Evolutionary conservation across 176 grass and related monocot genomes (phyloP).

Genomic region (Panicum miliaceum): DNA sequence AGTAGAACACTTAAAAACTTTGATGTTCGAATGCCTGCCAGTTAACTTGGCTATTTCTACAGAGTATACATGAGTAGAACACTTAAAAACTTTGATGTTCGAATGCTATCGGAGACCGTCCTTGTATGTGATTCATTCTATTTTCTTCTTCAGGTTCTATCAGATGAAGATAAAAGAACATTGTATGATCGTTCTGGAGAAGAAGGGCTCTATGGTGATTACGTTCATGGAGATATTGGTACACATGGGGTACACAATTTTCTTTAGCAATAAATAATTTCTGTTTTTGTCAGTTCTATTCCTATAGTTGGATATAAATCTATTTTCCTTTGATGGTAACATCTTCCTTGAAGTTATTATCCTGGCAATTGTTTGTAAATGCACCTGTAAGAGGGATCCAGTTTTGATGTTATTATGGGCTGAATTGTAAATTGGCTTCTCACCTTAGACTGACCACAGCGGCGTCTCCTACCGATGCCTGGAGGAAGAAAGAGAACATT

Average conservation of each 20-base stretch:
- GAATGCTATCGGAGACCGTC: conserved; percentile 17
- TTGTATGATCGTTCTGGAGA: conserved; percentile 84
- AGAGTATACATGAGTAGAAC: background rate
- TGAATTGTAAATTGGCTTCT: conserved; percentile 27
- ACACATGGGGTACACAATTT: conserved; percentile 60
- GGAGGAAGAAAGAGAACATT: no score
- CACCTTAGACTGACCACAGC: background rate
- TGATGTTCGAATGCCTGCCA: conserved; percentile 7
- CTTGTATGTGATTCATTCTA: conserved; percentile 28
- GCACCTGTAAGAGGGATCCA: background rate
- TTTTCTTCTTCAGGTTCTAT: conserved; percentile 68
- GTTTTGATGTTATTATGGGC: background rate
- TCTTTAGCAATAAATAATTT: conserved; percentile 2
- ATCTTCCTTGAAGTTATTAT: conserved; percentile 2
- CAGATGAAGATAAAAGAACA: conserved; percentile 86
- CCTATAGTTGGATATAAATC: background rate
- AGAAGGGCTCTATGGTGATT: conserved; percentile 53
- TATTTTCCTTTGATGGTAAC: background rate
- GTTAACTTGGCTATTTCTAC: background rate
- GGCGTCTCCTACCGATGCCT: no score
- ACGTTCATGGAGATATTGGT: conserved; percentile 49
- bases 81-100: background rate
- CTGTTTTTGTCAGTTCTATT: background rate
- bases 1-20: background rate
- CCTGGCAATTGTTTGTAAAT: background rate